These are phyloP conservation scores for Populus deltoides DNA, from an alignment of 345 rosid species.

Conservation along the genomic window DNA sequence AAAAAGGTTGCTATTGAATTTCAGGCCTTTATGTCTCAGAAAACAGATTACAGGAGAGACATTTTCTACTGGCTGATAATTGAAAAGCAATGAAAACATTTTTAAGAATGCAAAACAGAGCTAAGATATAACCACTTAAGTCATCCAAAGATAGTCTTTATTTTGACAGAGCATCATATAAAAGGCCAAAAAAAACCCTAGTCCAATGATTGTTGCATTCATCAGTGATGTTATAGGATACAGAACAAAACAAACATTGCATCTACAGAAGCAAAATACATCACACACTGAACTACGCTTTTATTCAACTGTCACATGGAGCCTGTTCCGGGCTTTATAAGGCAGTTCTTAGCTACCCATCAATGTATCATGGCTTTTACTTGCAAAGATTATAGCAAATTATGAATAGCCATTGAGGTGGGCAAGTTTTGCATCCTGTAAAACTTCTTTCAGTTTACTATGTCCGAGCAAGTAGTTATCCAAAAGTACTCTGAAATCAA, in stretches of 20 bases:
- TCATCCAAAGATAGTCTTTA: not conserved
- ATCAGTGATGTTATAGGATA: not conserved
- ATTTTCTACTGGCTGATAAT: not conserved
- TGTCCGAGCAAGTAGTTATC: constrained; percentile 43
- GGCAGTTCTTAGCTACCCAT: constrained; percentile 9
- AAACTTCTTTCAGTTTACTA: constrained; percentile 42
- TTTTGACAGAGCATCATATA: not conserved
- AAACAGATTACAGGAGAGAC: no score
- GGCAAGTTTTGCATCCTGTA: constrained; percentile 34
- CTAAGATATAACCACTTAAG: not conserved
- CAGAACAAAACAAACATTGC: not conserved
- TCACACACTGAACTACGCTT: not conserved
- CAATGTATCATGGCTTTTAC: constrained; percentile 18
- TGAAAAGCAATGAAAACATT: not conserved
- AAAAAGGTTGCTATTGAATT: not conserved
- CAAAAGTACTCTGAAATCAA: constrained; percentile 38
- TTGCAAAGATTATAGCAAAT: constrained; percentile 14
- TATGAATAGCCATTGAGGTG: constrained; percentile 20
- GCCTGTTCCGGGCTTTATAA: constrained; percentile 5
- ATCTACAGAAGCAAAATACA: not conserved
- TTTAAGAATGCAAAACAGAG: not conserved
- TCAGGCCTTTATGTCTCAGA: no score
- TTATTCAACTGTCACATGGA: not conserved
- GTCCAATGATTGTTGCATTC: not conserved
- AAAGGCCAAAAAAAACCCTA: not conserved